Evolutionary conservation across 2,329 filamentous ascomycete genomes (phyloP).

Genomic region (Pseudogymnoascus verrucosus): DNA sequence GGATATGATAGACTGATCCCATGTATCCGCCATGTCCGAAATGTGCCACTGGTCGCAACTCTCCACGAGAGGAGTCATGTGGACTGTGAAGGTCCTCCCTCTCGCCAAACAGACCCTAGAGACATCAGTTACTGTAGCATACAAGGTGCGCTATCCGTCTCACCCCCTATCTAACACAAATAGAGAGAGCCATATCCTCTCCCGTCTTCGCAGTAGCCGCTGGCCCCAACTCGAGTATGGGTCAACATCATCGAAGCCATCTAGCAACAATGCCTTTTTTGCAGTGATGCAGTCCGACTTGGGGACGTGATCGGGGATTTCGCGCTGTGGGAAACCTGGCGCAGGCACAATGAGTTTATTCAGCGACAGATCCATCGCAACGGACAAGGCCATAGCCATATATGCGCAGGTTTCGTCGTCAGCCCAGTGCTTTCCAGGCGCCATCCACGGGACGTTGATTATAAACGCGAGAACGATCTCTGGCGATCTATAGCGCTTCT

Average conservation of each 20-base stretch:
- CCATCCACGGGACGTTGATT: slow-evolving; percentile 71
- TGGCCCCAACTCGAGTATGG: slow-evolving; percentile 51
- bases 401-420: slow-evolving; percentile 68
- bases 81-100: slow-evolving; percentile 60
- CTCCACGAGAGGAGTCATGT: slow-evolving; percentile 56
- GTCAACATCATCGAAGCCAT: slow-evolving; percentile 59
- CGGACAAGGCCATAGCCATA: slow-evolving; percentile 59
- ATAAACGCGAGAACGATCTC: slow-evolving; percentile 70
- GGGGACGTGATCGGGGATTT: slow-evolving; percentile 42
- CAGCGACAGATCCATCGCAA: slow-evolving; percentile 60
- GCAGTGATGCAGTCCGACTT: slow-evolving; percentile 63
- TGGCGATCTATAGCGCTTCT: slow-evolving; percentile 56
- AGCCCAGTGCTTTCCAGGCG: slow-evolving; percentile 56
- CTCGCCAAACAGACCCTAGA: slow-evolving; percentile 58
- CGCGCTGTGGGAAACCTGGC: slow-evolving; percentile 36
- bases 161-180: slow-evolving; percentile 66
- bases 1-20: slow-evolving; percentile 63
- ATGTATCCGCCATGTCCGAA: slow-evolving; percentile 53
- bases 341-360: slow-evolving; percentile 60
- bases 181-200: slow-evolving; percentile 62
- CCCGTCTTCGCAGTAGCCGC: slow-evolving; percentile 54
- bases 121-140: slow-evolving; percentile 16
- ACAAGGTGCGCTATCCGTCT: slow-evolving; percentile 12
- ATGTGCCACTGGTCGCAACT: slow-evolving; percentile 64
- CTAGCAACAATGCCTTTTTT: slow-evolving; percentile 55